Evolutionary conservation across 805 yeast species (phyloP).

Genomic region (Starmera dryadoides): DNA sequence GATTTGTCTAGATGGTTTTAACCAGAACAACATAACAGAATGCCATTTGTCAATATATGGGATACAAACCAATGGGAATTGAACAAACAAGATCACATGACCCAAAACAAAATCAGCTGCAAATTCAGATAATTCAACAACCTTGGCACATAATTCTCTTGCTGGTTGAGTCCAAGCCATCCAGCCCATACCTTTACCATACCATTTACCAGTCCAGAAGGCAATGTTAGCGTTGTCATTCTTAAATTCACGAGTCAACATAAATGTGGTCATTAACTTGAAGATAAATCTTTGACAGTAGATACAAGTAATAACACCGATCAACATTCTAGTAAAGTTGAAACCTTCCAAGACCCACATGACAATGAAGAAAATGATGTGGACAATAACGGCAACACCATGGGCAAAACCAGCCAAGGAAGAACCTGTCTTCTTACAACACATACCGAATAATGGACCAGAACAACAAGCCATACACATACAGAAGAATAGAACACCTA

Average conservation of each 20-base stretch:
- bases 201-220: conserved; percentile 99
- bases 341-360: conserved; percentile 98
- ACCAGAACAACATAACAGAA: conserved; percentile 97
- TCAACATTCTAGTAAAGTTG: conserved; percentile 76
- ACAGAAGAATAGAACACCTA: conserved; percentile 76
- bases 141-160: conserved; percentile 92
- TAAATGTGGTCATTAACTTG: conserved; percentile 70
- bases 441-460: conserved; percentile 89
- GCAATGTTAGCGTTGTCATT: conserved; percentile 94
- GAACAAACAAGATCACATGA: conserved; percentile 79
- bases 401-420: conserved; percentile 94
- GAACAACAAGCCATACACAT: conserved; percentile 90
- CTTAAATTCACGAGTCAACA: conserved; percentile 93
- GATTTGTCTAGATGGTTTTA: conserved; percentile 92
- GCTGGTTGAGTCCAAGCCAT: conserved; percentile 93
- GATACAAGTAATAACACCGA: conserved; percentile 79
- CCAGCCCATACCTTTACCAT: conserved; percentile 87
- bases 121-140: conserved; percentile 89
- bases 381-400: conserved; percentile 85
- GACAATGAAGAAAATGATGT: conserved; percentile 82
- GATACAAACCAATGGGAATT: conserved; percentile 76
- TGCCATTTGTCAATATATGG: conserved; percentile 97
- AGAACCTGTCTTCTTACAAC: conserved; percentile 96
- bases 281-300: conserved; percentile 84
- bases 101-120: conserved; percentile 96